Percentiles rank a stretch among this genome's conserved stretches.
These are phyloP conservation scores for Ogataea thermomethanolica DNA, from an alignment of 805 yeast genomes.

Conservation along the genomic window DNA sequence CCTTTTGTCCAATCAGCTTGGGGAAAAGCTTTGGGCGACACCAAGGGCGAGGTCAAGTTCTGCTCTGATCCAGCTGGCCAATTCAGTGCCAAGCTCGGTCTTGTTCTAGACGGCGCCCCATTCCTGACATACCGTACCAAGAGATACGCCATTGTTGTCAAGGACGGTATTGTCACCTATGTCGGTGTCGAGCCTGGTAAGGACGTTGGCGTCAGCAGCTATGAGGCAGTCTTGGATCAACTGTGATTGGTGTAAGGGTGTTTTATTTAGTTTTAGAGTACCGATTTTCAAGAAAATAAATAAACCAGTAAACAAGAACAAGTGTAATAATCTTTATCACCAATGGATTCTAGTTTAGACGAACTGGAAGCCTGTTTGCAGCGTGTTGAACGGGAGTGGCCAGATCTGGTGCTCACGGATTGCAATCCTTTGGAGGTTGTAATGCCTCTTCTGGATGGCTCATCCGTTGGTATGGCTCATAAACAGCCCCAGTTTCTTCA, in stretches of 20 bases:
- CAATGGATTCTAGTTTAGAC: constrained; percentile 20
- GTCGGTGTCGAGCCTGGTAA: constrained; percentile 41
- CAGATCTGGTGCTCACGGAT: constrained; percentile 43
- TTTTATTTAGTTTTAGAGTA: neutral
- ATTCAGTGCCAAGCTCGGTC: constrained; percentile 60
- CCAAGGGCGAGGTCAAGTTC: constrained; percentile 39
- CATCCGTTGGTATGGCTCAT: constrained; percentile 88
- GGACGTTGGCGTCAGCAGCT: constrained; percentile 44
- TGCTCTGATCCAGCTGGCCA: constrained; percentile 64
- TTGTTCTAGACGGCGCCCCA: constrained; percentile 44
- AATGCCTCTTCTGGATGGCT: constrained; percentile 73
- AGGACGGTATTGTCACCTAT: constrained; percentile 34
- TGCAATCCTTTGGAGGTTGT: constrained; percentile 87
- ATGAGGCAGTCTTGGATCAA: constrained; percentile 37
- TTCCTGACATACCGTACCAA: constrained; percentile 59
- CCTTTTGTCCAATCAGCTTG: constrained; percentile 43
- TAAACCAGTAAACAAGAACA: neutral
- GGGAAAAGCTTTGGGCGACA: constrained; percentile 45
- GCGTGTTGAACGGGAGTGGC: constrained; percentile 27
- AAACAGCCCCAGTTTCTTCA: constrained; percentile 62
- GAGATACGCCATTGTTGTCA: constrained; percentile 72
- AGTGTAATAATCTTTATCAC: neutral
- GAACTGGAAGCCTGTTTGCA: constrained; percentile 18
- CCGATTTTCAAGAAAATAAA: constrained; percentile 1
- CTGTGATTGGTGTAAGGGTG: constrained; percentile 15